Percentiles rank a stretch among this genome's conserved stretches.
Evolutionary conservation across 2,329 filamentous ascomycete genomes (phyloP).

Genomic region (Elsinoe necatrix): DNA sequence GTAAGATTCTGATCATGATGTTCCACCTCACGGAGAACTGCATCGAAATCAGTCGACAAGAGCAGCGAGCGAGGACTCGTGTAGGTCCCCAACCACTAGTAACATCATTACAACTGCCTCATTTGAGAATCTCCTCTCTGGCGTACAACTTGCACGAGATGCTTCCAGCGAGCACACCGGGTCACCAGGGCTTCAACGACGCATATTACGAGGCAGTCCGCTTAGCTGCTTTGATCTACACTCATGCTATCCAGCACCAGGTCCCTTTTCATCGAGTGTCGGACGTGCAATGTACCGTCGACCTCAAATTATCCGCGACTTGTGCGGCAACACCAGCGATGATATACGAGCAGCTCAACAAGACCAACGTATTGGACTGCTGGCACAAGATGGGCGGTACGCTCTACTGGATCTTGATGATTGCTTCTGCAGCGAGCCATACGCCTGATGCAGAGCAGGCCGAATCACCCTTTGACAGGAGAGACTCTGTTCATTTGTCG

Average conservation of each 20-base stretch:
- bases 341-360: slow-evolving; percentile 23
- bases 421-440: slow-evolving; percentile 27
- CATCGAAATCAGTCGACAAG: background rate
- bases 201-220: slow-evolving; percentile 25
- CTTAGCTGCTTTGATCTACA: slow-evolving; percentile 24
- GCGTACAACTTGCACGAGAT: background rate
- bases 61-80: background rate
- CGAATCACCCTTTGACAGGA: background rate
- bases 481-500: background rate
- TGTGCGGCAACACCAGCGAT: slow-evolving; percentile 15
- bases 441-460: slow-evolving; percentile 6
- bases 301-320: background rate
- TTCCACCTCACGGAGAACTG: slow-evolving; percentile 3
- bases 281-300: background rate
- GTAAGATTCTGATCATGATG: background rate
- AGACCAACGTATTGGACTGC: slow-evolving; percentile 25
- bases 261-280: slow-evolving; percentile 22
- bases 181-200: background rate
- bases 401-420: slow-evolving; percentile 27
- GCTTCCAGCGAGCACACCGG: background rate
- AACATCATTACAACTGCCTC: background rate
- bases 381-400: slow-evolving; percentile 30
- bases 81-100: background rate
- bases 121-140: background rate
- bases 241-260: slow-evolving; percentile 22